Conservation (phyloP, 441 rosid genomes). For the Populus trichocarpa region DNA sequence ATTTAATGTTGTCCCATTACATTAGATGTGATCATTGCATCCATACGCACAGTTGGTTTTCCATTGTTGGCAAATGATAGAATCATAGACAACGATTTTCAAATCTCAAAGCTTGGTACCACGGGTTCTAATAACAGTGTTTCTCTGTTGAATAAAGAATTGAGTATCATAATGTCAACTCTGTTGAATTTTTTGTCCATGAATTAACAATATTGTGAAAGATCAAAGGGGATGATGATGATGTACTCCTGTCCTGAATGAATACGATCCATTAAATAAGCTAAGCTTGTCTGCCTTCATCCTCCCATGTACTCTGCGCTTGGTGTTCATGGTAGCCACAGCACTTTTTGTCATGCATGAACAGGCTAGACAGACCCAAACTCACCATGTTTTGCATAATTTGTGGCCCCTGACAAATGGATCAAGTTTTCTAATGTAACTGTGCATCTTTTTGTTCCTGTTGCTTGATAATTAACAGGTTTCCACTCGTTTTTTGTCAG, state of each 20-base stretch:
- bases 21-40: no score
- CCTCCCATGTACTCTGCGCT: conserved; percentile 65
- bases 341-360: conserved; percentile 87
- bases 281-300: conserved; percentile 44
- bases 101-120: no score
- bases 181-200: not conserved
- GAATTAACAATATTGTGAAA: not conserved
- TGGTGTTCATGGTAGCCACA: conserved; percentile 69
- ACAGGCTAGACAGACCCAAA: conserved; percentile 47
- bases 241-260: conserved; percentile 14
- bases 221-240: conserved; percentile 27
- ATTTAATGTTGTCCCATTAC: no score
- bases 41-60: no score
- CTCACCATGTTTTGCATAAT: not conserved
- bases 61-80: no score
- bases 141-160: no score
- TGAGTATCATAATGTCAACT: not conserved
- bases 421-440: not conserved
- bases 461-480: conserved; percentile 48
- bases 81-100: no score
- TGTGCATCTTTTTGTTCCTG: not conserved
- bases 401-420: not conserved
- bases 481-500: conserved; percentile 84
- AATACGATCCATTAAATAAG: conserved; percentile 24
- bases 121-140: no score